Evolutionary conservation across 495 filamentous ascomycete species (phyloP), one percentile per base, ranked within the genome.

Genomic region (Pyronema domesticum): DNA sequence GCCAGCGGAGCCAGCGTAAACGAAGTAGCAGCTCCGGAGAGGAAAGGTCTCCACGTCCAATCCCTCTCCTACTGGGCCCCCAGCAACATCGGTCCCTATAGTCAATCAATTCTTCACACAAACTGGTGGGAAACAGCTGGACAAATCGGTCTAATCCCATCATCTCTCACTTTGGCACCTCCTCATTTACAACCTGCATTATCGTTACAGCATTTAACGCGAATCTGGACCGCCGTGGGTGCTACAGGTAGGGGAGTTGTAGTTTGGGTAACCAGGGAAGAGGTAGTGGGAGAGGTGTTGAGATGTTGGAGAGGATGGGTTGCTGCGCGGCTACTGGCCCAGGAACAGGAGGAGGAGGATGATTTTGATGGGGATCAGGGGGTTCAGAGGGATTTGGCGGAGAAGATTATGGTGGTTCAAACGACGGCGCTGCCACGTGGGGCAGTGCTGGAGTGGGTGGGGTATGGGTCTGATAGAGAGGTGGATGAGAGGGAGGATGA

Each of bases 61-160:
- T 87, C 83, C 13, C 75, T 84, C 23, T 91, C 85, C 3, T 95
- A 96, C 73, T 99, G 91, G 91, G 93, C 91, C 0, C 91, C 91
- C 0, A 89, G 93, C 7, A 96, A 96, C 59, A 99, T 99, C 51
- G 91, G 91, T 0, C 91, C 93, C 0, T 99, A 99, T 66, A 93
- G 86, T 10, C 91, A 99, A 69, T 86, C 91, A 0, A 79, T 14
- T 66, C 55, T 77, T 50, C 39, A 47, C 37, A 48, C 37, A 42
- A 19, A n/a, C 7, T 54, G 59, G 50, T 66, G 68, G 54, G 69
- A 61, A 47, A 73, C 95, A 10, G 89, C 93, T 0, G 91, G 91
- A 0, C 89, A 96, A 66, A 94, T 99, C 50, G 86, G 91, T 1
- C 75, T 99, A 1, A 70, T 89, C 1, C 91, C 91, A 0, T 76